phyloP scores from a whole-genome alignment of 768 basidiomycete species.

The Mrakia gelida region DNA sequence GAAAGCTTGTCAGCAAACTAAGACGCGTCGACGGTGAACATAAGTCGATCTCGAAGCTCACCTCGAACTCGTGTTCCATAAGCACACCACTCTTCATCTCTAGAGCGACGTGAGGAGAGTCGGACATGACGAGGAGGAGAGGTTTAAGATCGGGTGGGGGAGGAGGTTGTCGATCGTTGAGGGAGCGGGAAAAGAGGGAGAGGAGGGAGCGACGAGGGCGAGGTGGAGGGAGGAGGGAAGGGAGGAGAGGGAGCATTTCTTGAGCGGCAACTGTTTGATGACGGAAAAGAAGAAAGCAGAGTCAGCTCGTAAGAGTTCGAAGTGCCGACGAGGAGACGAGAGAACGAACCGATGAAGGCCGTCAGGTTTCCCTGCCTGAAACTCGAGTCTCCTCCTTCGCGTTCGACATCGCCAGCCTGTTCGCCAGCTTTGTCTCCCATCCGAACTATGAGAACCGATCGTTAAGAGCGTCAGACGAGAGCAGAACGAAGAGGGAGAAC shows the following conservation, averaged over 20 bases:
- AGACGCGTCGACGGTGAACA: not conserved
- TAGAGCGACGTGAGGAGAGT: not conserved
- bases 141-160: not conserved
- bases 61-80: slow-evolving; percentile 2
- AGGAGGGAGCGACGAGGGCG: not conserved
- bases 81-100: slow-evolving; percentile 2
- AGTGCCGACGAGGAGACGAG: too few relatives aligned
- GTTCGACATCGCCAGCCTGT: too few relatives aligned
- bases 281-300: too few relatives aligned
- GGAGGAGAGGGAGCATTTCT: slow-evolving; percentile 6
- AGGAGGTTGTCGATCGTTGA: not conserved
- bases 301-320: too few relatives aligned
- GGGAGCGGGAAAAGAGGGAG: not conserved
- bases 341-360: too few relatives aligned
- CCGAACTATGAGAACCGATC: not conserved
- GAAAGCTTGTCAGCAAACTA: not conserved
- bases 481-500: too few relatives aligned
- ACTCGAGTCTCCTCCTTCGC: too few relatives aligned
- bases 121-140: not conserved
- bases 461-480: not conserved
- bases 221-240: not conserved
- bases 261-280: not conserved
- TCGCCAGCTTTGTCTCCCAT: not conserved
- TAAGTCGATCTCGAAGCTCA: not conserved
- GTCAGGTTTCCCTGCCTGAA: too few relatives aligned